Conservation (phyloP, 805 yeast genomes). For the Tetrapisispora phaffii region DNA sequence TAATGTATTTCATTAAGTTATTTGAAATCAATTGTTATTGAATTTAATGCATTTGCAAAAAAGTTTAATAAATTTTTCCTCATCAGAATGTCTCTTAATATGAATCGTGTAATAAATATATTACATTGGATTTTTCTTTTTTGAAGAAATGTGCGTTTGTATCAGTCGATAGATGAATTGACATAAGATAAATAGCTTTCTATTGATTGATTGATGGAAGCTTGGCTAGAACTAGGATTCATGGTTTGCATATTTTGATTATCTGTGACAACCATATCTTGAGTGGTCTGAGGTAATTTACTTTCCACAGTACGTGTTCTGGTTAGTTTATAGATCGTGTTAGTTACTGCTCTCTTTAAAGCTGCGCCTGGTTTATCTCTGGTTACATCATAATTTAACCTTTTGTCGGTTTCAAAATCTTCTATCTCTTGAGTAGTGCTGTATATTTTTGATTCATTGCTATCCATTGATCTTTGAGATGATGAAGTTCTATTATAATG, state of each 20-base stretch:
- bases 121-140: no score
- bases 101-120: no score
- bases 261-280: conserved; percentile 17
- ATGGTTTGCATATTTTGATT: conserved; percentile 3
- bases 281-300: conserved; percentile 19
- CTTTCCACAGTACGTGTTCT: neutral
- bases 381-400: conserved; percentile 27
- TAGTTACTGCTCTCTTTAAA: conserved; percentile 27
- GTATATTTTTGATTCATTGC: conserved; percentile 5
- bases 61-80: no score
- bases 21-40: no score
- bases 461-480: neutral
- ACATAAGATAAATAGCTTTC: neutral
- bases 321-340: conserved; percentile 9
- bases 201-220: neutral
- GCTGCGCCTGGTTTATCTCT: conserved; percentile 30
- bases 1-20: no score
- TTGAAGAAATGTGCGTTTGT: neutral
- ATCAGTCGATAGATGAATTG: neutral
- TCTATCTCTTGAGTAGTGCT: conserved; percentile 20
- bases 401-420: conserved; percentile 18
- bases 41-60: no score
- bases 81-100: no score
- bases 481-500: no score
- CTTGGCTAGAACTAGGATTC: neutral